Evolutionary conservation across 345 rosid genomes (phyloP), one percentile per base, ranked within the genome.

Genomic region (Cardamine occulta): DNA sequence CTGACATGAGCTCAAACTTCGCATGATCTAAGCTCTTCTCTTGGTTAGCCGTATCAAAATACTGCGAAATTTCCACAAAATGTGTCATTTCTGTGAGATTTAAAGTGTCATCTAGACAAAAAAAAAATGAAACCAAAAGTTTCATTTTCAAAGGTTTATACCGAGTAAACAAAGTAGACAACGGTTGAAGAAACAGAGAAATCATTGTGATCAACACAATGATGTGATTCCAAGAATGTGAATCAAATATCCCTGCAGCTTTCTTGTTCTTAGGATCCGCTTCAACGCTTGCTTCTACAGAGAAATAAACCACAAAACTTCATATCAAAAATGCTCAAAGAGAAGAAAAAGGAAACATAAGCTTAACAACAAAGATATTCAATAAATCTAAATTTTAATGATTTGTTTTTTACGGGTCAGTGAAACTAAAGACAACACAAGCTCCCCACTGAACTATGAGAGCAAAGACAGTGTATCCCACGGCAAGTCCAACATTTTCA

Each of bases 361-460:
- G 6, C 74, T 34, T 68, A 75, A 68, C 62, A 59, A 68, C 53
- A 68, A 48, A 2, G n/a, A n/a, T n/a, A n/a, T n/a, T n/a, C n/a
- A n/a, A n/a, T n/a, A n/a, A n/a, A n/a, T n/a, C n/a, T n/a, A n/a
- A n/a, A n/a, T n/a, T n/a, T n/a, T n/a, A n/a, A n/a, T n/a, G n/a
- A n/a, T n/a, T n/a, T n/a, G n/a, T n/a, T n/a, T n/a, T n/a, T n/a
- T n/a, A n/a, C n/a, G n/a, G n/a, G n/a, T n/a, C n/a, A 34, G 72
- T 71, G 73, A 78, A 51, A 35, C 78, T 77, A 44, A 73, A 79
- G 7, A 66, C 59, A 73, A 79, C 65, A 67, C 74, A 79, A 79
- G 78, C 74, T 73, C 78, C 81, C 81, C 81, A 79, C 18, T 79
- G 77, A 61, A 79, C 26, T n/a, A 78, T 79, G n/a, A 79, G 64